phyloP scores from a whole-genome alignment of 495 filamentous ascomycete genomes.

The Arthonia radiata region DNA sequence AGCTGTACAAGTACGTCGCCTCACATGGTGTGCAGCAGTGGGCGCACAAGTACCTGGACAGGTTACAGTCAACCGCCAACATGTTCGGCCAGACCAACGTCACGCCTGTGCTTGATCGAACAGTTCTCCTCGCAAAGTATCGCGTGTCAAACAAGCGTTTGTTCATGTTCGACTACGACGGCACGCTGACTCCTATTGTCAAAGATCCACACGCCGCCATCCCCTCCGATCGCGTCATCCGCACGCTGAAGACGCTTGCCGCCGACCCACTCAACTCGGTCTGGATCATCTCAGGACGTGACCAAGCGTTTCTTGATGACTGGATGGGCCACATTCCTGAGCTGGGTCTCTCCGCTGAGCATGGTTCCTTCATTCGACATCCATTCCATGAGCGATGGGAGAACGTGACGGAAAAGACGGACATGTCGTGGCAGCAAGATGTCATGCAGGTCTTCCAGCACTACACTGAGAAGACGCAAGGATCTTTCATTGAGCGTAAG shows the following conservation, averaged over 20 bases:
- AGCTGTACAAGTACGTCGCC: constrained; percentile 60
- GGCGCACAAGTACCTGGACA: constrained; percentile 50
- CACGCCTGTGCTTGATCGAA: constrained; percentile 57
- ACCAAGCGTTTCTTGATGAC: constrained; percentile 66
- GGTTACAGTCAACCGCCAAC: constrained; percentile 52
- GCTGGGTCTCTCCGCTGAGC: constrained; percentile 79
- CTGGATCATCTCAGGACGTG: constrained; percentile 94
- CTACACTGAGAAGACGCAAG: constrained; percentile 63
- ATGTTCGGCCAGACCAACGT: constrained; percentile 46
- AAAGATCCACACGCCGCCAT: constrained; percentile 67
- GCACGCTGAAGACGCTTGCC: constrained; percentile 53
- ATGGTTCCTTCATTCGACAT: constrained; percentile 76
- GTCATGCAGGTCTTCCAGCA: constrained; percentile 59
- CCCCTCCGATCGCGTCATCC: constrained; percentile 57
- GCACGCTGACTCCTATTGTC: constrained; percentile 90
- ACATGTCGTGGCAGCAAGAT: constrained; percentile 76
- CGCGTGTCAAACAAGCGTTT: constrained; percentile 44
- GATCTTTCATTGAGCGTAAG: constrained; percentile 81
- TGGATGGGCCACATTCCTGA: constrained; percentile 67
- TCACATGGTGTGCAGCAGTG: constrained; percentile 63
- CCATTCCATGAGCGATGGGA: constrained; percentile 54
- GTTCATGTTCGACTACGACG: constrained; percentile 98
- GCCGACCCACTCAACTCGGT: constrained; percentile 60
- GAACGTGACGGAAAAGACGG: constrained; percentile 52
- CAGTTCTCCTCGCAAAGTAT: constrained; percentile 43